These are phyloP conservation scores for Albizia julibrissin DNA, from an alignment of 306 rosid genomes.

Conservation along the genomic window DNA sequence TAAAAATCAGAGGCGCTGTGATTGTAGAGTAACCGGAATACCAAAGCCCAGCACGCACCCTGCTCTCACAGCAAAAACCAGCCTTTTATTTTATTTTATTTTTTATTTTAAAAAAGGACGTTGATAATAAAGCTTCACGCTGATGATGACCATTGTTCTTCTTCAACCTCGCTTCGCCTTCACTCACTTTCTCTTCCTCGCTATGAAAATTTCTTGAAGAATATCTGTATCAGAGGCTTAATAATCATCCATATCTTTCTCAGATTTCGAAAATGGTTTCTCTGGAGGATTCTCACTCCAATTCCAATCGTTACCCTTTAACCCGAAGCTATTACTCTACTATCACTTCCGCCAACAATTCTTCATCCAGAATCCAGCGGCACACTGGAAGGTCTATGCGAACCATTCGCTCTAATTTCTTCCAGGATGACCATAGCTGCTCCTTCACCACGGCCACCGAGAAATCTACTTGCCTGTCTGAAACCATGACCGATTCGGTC, in stretches of 20 bases:
- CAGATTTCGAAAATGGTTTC: conserved; percentile 64
- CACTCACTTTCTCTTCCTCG: conserved; percentile 10
- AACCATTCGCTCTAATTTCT: conserved; percentile 75
- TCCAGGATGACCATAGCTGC: conserved; percentile 58
- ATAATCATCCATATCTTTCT: neutral
- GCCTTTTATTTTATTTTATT: conserved; percentile 29
- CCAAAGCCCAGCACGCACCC: conserved; percentile 40
- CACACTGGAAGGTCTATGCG: conserved; percentile 90
- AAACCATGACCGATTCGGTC: conserved; percentile 78
- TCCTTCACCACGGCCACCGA: conserved; percentile 46
- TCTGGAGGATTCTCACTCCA: conserved; percentile 67
- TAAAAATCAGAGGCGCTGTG: conserved; percentile 18
- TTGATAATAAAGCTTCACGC: neutral
- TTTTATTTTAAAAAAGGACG: conserved; percentile 1
- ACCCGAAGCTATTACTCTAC: conserved; percentile 49
- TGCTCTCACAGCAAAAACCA: conserved; percentile 36
- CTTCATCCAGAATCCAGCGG: conserved; percentile 58
- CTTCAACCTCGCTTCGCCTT: conserved; percentile 26
- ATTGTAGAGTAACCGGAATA: neutral
- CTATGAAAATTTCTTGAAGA: conserved; percentile 39
- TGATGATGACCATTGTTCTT: conserved; percentile 26
- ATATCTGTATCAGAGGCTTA: conserved; percentile 1
- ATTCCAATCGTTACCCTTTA: conserved; percentile 62
- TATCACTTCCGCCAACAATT: conserved; percentile 24
- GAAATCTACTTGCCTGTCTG: conserved; percentile 62